Evolutionary conservation across 106 monocot genomes (phyloP).

Genomic region (Allium sativum): DNA sequence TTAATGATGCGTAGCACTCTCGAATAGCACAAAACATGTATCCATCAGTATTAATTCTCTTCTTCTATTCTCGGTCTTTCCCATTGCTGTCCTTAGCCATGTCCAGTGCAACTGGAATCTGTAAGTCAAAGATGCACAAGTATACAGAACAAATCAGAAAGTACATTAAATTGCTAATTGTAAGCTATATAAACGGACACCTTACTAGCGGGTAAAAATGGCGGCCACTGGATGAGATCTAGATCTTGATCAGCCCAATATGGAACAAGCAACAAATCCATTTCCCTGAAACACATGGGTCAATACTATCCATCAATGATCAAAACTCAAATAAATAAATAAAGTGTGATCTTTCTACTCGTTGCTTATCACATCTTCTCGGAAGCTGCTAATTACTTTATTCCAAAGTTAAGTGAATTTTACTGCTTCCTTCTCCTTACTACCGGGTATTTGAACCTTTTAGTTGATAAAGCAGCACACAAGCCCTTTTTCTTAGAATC

Average conservation of each 20-base stretch:
- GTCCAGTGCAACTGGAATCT: constrained; percentile 89
- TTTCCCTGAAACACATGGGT: constrained; percentile 44
- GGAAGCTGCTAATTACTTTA: constrained; percentile 72
- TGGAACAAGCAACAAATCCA: constrained; percentile 84
- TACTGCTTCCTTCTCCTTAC: constrained; percentile 40
- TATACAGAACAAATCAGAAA: not conserved
- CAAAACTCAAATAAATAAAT: not conserved
- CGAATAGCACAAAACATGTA: constrained; percentile 80
- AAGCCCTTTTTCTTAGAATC: no score
- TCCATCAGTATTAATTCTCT: constrained; percentile 53
- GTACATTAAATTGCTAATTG: not conserved
- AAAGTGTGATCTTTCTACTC: constrained; percentile 14
- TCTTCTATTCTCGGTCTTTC: constrained; percentile 75
- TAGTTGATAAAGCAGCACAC: no score
- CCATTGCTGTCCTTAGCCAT: constrained; percentile 84
- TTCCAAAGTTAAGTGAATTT: constrained; percentile 97
- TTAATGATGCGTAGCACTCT: constrained; percentile 81
- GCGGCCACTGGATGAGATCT: constrained; percentile 80
- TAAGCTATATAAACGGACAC: constrained; percentile 14
- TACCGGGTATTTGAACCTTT: constrained; percentile 43
- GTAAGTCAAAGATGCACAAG: not conserved
- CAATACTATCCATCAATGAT: not conserved
- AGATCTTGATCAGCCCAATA: constrained; percentile 73
- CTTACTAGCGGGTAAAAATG: constrained; percentile 94
- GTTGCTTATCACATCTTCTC: constrained; percentile 76